phyloP scores from a whole-genome alignment of 2,329 filamentous ascomycete species.

The Ophiocordyceps camponoti-floridani region DNA sequence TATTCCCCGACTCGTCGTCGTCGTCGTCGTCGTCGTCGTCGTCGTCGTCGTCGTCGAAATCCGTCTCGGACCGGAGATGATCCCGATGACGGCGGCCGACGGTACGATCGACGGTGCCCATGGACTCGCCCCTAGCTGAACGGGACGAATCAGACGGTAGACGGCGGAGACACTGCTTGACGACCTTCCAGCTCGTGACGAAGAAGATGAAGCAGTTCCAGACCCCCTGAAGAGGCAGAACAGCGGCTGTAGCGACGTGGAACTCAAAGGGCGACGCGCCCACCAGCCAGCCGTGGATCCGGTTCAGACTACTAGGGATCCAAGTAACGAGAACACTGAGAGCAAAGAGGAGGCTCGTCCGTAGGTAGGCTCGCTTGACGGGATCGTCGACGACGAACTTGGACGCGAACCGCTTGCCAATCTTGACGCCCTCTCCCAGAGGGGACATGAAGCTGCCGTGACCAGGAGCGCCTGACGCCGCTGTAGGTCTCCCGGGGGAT shows the following conservation, averaged over 20 bases:
- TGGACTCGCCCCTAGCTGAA: neutral
- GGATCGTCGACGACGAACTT: constrained; percentile 27
- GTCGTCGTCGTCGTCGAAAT: constrained; percentile 12
- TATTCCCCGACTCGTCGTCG: constrained; percentile 11
- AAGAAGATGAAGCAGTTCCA: constrained; percentile 71
- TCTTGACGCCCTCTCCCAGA: constrained; percentile 4
- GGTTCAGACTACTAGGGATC: constrained; percentile 54
- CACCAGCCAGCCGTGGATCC: constrained; percentile 48
- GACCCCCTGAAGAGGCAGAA: constrained; percentile 60
- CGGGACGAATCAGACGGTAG: neutral
- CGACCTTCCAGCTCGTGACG: constrained; percentile 33
- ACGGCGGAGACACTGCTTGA: constrained; percentile 6
- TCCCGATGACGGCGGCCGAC: neutral
- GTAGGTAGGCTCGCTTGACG: constrained; percentile 41
- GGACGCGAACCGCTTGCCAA: constrained; percentile 13
- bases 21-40: constrained; percentile 14
- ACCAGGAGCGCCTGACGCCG: constrained; percentile 9
- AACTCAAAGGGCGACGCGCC: constrained; percentile 39
- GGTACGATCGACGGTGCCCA: constrained; percentile 1
- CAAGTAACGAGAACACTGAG: constrained; percentile 43
- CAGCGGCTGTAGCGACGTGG: constrained; percentile 50
- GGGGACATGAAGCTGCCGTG: constrained; percentile 1
- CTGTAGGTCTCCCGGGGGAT: constrained; percentile 7
- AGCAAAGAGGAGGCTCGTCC: constrained; percentile 42
- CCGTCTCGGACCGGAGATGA: constrained; percentile 2